Conservation (phyloP, 805 yeast genomes). For the Vanderwaltozyma tropicalis region DNA sequence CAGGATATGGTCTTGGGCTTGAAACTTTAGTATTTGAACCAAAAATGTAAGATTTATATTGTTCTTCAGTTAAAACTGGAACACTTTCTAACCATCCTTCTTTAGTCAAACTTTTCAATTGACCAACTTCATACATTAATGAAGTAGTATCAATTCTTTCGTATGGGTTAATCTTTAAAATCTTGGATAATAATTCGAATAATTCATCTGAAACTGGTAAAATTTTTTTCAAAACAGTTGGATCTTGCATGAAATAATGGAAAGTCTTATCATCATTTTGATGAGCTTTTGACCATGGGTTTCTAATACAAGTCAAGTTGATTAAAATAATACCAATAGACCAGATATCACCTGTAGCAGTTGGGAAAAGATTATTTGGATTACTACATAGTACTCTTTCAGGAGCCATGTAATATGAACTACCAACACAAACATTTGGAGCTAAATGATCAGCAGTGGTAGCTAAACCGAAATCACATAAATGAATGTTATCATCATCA, state of each 20-base stretch:
- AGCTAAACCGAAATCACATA: constrained; percentile 87
- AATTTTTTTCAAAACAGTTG: constrained; percentile 49
- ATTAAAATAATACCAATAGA: constrained; percentile 72
- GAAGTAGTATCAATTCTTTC: constrained; percentile 21
- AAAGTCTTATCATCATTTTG: constrained; percentile 52
- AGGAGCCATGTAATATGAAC: constrained; percentile 89
- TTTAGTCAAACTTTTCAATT: constrained; percentile 18
- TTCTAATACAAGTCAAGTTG: constrained; percentile 71
- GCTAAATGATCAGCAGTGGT: constrained; percentile 48
- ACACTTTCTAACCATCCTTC: constrained; percentile 20
- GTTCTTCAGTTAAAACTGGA: constrained; percentile 5
- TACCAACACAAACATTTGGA: constrained; percentile 74
- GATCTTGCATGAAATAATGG: constrained; percentile 47
- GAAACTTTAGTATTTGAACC: neutral
- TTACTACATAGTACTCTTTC: constrained; percentile 41
- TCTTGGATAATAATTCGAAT: constrained; percentile 36
- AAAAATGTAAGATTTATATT: constrained; percentile 1
- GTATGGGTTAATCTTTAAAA: constrained; percentile 28
- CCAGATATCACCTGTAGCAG: constrained; percentile 79
- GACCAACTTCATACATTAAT: constrained; percentile 16
- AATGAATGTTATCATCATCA: constrained; percentile 45
- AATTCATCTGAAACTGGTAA: constrained; percentile 64
- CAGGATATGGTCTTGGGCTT: too few species aligned
- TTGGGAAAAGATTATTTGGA: constrained; percentile 33
- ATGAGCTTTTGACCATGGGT: constrained; percentile 85